Base-by-base conservation (phyloP, 805 yeast species). In the Vanderwaltozyma verrucispora region DNA sequence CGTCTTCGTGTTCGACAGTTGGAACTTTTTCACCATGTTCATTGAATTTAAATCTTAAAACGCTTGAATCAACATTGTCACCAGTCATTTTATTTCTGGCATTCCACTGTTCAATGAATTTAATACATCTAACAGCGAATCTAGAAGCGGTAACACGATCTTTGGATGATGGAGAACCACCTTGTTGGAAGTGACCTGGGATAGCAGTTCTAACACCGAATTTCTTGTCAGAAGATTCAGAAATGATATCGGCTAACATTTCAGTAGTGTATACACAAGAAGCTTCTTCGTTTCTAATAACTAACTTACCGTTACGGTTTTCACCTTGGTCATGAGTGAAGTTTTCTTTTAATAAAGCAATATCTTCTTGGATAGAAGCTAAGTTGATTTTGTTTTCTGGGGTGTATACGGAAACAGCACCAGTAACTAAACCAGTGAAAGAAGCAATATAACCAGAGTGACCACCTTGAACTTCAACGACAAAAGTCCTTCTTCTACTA, bases 181-280 rank as follows among this genome's bases (percentile, higher is more conserved):
- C 98, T 65, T 92, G 98, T 69, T 92, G 98, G 41, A 89, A 92
- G 57, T 89, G 97, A 23, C 98, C 98, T 20, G 98, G 98, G 42
- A 88, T 76, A 13, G 97, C 97, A 4, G 95, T 87, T 59, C 94
- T 80, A 14, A 92, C 81, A 52, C 88, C 96, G 57, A 84, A 92
- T 47, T 69, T 71, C 33, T 82, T 84, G 28, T 71, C 62, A 26
- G 87, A 78, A 51, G 85, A 88, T 53, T 81, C 82, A 43, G 77
- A 76, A 50, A 89, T 80, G 40, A 92, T 84, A 43, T 83, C 78
- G 13, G 95, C 86, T 51, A 92, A 71, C 41, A 84, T 68, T 46
- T 83, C 77, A 7, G 96, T 82, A 14, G 87, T 74, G 64, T 83
- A 84, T 14, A 87, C 85, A 33, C 72, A 65, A 2, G 95, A 83